phyloP scores from a whole-genome alignment of 805 yeast species.

The Saturnispora ahearnii region DNA sequence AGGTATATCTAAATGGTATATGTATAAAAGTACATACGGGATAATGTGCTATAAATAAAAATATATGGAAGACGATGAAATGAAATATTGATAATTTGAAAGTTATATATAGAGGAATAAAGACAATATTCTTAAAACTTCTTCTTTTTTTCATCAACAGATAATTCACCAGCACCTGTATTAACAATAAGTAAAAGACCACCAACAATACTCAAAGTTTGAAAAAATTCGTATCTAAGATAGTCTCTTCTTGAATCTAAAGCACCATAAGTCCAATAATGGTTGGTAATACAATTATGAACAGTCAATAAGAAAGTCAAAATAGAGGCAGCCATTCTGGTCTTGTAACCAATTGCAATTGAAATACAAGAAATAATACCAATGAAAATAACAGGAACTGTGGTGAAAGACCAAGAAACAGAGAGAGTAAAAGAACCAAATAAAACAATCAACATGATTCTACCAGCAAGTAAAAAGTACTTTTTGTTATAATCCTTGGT shows the following conservation, averaged over 20 bases:
- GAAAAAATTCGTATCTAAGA: constrained; percentile 87
- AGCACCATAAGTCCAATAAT: constrained; percentile 74
- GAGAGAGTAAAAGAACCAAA: constrained; percentile 79
- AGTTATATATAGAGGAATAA: not conserved
- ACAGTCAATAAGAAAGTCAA: constrained; percentile 60
- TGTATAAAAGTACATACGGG: not conserved
- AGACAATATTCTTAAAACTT: constrained; percentile 7
- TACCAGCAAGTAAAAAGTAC: constrained; percentile 78
- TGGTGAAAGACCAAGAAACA: constrained; percentile 59
- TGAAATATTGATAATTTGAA: not conserved
- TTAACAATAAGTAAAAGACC: constrained; percentile 84
- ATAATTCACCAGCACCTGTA: constrained; percentile 93
- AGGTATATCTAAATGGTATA: not conserved
- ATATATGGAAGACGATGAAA: not conserved
- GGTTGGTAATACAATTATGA: constrained; percentile 73
- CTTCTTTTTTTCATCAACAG: constrained; percentile 93
- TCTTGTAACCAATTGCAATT: constrained; percentile 86
- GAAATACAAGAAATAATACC: constrained; percentile 66
- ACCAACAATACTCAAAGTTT: constrained; percentile 89
- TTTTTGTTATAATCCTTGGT: constrained; percentile 60
- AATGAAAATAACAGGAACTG: constrained; percentile 53
- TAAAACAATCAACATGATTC: constrained; percentile 74
- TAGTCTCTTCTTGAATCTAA: constrained; percentile 77
- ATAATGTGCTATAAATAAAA: not conserved
- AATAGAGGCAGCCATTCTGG: constrained; percentile 74